Base-by-base conservation (phyloP, 2,329 filamentous ascomycete species). In the Didymella lethalis region DNA sequence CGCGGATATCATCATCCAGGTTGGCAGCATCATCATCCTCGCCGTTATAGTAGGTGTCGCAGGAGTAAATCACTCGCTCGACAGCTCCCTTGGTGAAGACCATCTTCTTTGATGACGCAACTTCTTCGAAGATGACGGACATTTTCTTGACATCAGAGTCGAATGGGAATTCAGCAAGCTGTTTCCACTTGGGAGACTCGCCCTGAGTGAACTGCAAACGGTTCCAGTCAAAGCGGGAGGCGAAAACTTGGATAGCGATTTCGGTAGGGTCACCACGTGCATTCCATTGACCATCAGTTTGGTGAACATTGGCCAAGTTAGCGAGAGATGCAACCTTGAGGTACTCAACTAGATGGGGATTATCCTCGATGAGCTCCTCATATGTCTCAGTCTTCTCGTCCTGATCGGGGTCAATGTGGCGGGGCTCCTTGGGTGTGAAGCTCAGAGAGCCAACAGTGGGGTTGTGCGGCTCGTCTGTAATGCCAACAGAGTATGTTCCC, bases 91-190 rank as follows among this genome's bases (percentile, higher is more conserved):
- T 88, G 57, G 85, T 86, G 64, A 87, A 86, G 48, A 86, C 78
- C n/a, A 66, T 61, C 63, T 80, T 80, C 53, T 79, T 75, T 25
- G 77, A 72, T 1, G 71, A 73, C 7, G 77, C 70, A 14, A 65
- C 67, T 28, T 67, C 64, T 41, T 68, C 69, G 68, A 88, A 90
- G 49, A 90, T 86, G 29, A 90, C 88, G 0, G 88, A 89, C 89
- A 91, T 91, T 66, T 88, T 89, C 80, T 91, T 92, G 64, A 91
- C 83, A 54, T 85, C 85, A 0, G 88, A 91, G 68, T 91, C 89
- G 62, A 92, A 92, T 0, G 88, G 89, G 57, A 88, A 90, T 66
- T 92, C 89, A 2, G 86, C 85, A 36, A 87, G 56, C 28, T 70
- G 66, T 41, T 75, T 69, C 73, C 73, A 76, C 3, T 63, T 56